phyloP scores from a whole-genome alignment of 2,329 filamentous ascomycete genomes.

The Trichoderma sp. region DNA sequence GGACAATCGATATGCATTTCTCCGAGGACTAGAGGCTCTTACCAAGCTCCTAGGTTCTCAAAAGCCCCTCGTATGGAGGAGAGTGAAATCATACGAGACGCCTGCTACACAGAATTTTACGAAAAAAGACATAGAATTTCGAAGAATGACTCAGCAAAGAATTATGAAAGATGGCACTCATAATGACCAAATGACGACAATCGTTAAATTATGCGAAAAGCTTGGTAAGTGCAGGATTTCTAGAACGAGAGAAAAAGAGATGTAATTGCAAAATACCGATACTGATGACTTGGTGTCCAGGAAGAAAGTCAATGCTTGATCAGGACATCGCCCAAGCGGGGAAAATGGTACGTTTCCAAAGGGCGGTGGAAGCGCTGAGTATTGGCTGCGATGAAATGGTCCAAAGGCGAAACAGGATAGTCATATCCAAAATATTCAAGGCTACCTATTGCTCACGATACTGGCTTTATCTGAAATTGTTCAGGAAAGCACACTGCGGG shows the following conservation, averaged over 20 bases:
- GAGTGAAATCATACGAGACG: no score
- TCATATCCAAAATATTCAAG: not conserved
- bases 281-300: not conserved
- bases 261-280: not conserved
- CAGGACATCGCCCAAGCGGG: not conserved
- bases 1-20: not conserved
- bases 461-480: not conserved
- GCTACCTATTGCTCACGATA: not conserved
- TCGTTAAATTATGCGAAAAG: no score
- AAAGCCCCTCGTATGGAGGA: not conserved
- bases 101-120: no score
- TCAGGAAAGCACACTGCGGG: fast-evolving
- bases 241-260: no score
- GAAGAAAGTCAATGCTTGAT: fast-evolving
- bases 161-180: no score
- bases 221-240: no score
- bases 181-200: no score
- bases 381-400: not conserved
- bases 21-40: not conserved
- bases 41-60: not conserved
- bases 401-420: not conserved
- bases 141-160: no score
- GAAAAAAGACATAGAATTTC: no score
- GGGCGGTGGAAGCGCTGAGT: not conserved
- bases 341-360: not conserved